Base-by-base conservation (phyloP, 202 grass and related monocot genomes). In the Eragrostis tef region DNA sequence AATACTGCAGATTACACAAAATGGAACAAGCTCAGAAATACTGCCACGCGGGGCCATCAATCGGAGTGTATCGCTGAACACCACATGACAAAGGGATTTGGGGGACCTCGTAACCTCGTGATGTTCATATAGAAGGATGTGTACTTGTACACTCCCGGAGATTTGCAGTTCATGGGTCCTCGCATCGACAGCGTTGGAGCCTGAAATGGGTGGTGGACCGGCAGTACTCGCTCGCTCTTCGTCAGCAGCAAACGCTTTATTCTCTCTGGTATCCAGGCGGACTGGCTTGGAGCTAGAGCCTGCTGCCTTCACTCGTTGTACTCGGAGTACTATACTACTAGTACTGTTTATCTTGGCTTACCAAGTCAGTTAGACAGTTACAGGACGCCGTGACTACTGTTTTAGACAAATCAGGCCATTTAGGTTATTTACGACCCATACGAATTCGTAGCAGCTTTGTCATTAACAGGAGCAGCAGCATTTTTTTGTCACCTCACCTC, bases 221-320 rank as follows among this genome's bases (percentile, higher is more conserved):
- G 7, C 21, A 41, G 16, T 69, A 80, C 57, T 39, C 20, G 80
- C 69, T 21, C 45, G 13, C 53, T 34, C 53, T 50, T 78, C 65
- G 75, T 41, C 54, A 36, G 79, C 54, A 56, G 79, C 62, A 46
- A 79, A 79, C 62, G 47, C 47, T 79, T 42, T 79, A n/a, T 47
- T 77, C 64, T 87, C 72, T 58, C 22, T 56, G 9, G 21, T 45
- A 49, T 11, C 64, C 64, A 70, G 43, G 66, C 64, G 43, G 67
- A 15, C 41, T 14, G n/a, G 3, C 53, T 77, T 76, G 12, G 16
- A 41, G 7, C 42, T 50, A n/a, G 6, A n/a, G 9, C 49, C 62
- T 31, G 81, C 17, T 54, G 51, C 34, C 34, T 39, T 39, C 34
- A 39, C 4, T 39, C 31, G 31, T 34, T 34, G 31, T 34, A 34